These are phyloP conservation scores for Truncatella angustata DNA, from an alignment of 2,329 filamentous ascomycete species.

Conservation along the genomic window DNA sequence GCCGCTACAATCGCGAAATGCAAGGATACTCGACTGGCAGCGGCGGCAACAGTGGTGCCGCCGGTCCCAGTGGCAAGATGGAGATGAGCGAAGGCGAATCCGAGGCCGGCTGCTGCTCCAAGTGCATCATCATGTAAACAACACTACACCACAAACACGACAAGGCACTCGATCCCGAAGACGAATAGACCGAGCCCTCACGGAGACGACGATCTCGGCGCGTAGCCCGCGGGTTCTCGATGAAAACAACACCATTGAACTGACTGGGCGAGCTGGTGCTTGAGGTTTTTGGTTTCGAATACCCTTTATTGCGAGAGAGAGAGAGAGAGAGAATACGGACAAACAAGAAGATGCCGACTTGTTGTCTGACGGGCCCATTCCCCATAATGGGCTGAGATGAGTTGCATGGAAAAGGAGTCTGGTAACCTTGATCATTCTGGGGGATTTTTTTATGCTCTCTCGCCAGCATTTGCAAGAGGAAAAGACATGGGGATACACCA, in stretches of 20 bases:
- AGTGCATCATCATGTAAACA: slow-evolving; percentile 82
- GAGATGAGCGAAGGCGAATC: slow-evolving; percentile 70
- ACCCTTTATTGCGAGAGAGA: slow-evolving; percentile 6
- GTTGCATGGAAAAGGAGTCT: slow-evolving; percentile 31
- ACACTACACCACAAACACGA: not conserved
- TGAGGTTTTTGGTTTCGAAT: slow-evolving; percentile 7
- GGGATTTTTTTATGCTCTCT: slow-evolving; percentile 18
- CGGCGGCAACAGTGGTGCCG: slow-evolving; percentile 59
- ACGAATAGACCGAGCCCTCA: slow-evolving; percentile 6
- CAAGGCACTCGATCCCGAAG: not conserved
- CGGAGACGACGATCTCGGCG: not conserved
- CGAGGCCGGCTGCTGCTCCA: slow-evolving; percentile 77
- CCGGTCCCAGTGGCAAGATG: slow-evolving; percentile 69
- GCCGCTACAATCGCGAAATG: slow-evolving; percentile 98
- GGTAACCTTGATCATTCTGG: slow-evolving; percentile 24
- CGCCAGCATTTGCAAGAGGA: slow-evolving; percentile 11
- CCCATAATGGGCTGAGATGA: slow-evolving; percentile 24
- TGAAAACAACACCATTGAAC: not conserved
- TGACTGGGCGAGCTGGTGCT: not conserved
- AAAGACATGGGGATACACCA: slow-evolving; percentile 4
- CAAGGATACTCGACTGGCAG: slow-evolving; percentile 77
- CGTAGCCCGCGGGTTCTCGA: not conserved
- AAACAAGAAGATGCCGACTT: slow-evolving; percentile 10
- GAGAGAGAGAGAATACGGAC: too few relatives aligned
- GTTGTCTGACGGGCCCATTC: slow-evolving; percentile 21